Evolutionary conservation across 176 grass and related monocot species (phyloP).

Genomic region (Rhynchospora breviuscula): DNA sequence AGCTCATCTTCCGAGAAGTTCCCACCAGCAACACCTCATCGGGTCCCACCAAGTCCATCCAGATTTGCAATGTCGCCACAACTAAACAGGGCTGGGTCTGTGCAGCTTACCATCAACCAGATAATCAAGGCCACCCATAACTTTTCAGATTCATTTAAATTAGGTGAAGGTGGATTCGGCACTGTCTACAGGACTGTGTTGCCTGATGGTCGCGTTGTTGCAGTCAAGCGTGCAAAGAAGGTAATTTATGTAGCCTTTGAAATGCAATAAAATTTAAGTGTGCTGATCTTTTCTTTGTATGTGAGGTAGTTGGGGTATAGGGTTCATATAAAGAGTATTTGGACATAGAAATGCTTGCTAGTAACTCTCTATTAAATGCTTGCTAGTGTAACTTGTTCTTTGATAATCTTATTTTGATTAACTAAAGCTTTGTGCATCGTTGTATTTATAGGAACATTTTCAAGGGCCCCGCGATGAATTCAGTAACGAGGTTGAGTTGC

Average conservation of each 20-base stretch:
- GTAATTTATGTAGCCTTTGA: conserved; percentile 28
- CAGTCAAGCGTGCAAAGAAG: conserved; percentile 98
- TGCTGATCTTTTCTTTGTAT: neutral
- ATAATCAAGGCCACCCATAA: conserved; percentile 82
- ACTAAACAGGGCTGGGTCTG: conserved; percentile 53
- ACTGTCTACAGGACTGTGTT: conserved; percentile 82
- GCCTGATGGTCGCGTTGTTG: conserved; percentile 64
- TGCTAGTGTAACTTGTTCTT: neutral
- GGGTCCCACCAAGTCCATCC: conserved; percentile 95
- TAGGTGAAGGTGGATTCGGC: conserved; percentile 96
- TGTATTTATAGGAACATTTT: conserved; percentile 61
- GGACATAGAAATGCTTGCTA: neutral
- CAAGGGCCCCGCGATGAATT: conserved; percentile 76
- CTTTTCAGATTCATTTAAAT: conserved; percentile 74
- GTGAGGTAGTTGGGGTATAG: neutral
- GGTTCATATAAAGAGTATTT: neutral
- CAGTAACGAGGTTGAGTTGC: conserved; percentile 90
- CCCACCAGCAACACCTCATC: conserved; percentile 41
- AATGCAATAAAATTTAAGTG: neutral
- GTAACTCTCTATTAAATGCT: neutral
- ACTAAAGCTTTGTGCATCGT: conserved; percentile 17
- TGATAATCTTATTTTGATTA: conserved; percentile 12
- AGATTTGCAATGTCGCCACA: conserved; percentile 85
- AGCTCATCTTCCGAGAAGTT: conserved; percentile 82
- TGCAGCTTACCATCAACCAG: conserved; percentile 63